Evolutionary conservation across 805 yeast species (phyloP).

Genomic region (Metschnikowia dekortorum): DNA sequence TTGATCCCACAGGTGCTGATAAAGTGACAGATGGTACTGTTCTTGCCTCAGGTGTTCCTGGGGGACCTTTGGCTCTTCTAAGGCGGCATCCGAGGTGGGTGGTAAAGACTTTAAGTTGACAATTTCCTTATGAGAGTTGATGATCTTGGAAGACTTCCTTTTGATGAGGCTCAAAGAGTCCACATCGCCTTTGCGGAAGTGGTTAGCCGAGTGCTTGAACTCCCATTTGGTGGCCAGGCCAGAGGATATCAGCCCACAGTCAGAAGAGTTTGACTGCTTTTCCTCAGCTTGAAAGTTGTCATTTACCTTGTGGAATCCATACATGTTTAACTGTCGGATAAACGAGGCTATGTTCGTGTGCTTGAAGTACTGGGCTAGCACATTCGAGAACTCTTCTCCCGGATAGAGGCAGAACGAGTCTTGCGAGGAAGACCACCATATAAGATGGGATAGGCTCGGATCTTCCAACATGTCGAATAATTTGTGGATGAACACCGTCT

Average conservation of each 20-base stretch:
- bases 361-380: slow-evolving; percentile 51
- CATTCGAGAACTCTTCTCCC: slow-evolving; percentile 80
- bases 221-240: slow-evolving; percentile 58
- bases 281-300: slow-evolving; percentile 31
- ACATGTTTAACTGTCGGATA: slow-evolving; percentile 42
- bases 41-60: slow-evolving; percentile 8
- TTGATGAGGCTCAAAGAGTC: slow-evolving; percentile 72
- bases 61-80: slow-evolving; percentile 4
- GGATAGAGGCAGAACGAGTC: slow-evolving; percentile 80
- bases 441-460: slow-evolving; percentile 60
- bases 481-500: slow-evolving; percentile 73
- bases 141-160: slow-evolving; percentile 56
- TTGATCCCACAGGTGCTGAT: slow-evolving; percentile 19
- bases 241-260: slow-evolving; percentile 15
- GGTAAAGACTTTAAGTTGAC: slow-evolving; percentile 33
- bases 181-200: slow-evolving; percentile 75
- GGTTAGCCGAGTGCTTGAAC: slow-evolving; percentile 76
- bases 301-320: slow-evolving; percentile 44
- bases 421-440: slow-evolving; percentile 75
- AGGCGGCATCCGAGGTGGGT: slow-evolving; percentile 18
- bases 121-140: slow-evolving; percentile 35
- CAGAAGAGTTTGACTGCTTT: slow-evolving; percentile 9
- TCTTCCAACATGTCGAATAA: slow-evolving; percentile 90
- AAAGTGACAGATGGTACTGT: slow-evolving; percentile 18
- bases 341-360: slow-evolving; percentile 43